A percentile compares a stretch with the other conserved stretches of the same genome.
Evolutionary conservation across 371 early-diverging fungal species (phyloP).

Genomic region (Lichtheimia hyalospora): DNA sequence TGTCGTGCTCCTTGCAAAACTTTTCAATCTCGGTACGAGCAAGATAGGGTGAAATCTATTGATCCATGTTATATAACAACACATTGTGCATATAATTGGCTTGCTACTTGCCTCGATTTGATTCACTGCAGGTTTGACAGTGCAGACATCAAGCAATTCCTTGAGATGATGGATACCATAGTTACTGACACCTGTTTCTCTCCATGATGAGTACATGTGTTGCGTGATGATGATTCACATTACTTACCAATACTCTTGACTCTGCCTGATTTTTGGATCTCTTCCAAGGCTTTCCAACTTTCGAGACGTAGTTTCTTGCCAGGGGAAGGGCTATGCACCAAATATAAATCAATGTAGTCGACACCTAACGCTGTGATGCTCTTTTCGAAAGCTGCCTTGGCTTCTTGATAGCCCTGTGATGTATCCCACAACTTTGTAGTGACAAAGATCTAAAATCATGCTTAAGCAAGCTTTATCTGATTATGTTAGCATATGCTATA

Average conservation of each 20-base stretch:
- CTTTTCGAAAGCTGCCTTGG: slow-evolving; percentile 40
- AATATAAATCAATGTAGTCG: slow-evolving; percentile 72
- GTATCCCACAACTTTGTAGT: slow-evolving; percentile 69
- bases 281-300: slow-evolving; percentile 48
- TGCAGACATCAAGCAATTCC: slow-evolving; percentile 51
- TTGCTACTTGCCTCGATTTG: slow-evolving; percentile 60
- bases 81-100: not conserved
- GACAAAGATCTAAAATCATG: slow-evolving; percentile 58
- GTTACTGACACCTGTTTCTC: slow-evolving; percentile 64
- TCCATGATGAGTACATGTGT: not conserved
- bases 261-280: slow-evolving; percentile 38
- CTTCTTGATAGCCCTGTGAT: slow-evolving; percentile 48
- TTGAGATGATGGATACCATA: slow-evolving; percentile 61
- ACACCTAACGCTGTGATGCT: slow-evolving; percentile 56
- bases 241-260: slow-evolving; percentile 47
- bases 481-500: not conserved
- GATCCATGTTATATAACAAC: not conserved
- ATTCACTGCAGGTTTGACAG: slow-evolving; percentile 63
- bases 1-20: slow-evolving; percentile 49
- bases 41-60: slow-evolving; percentile 27
- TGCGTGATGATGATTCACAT: not conserved
- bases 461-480: not conserved
- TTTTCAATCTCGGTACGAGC: slow-evolving; percentile 40
- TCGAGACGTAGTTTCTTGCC: slow-evolving; percentile 43
- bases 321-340: slow-evolving; percentile 69